These are phyloP conservation scores for Huntiella omanensis DNA, from an alignment of 2,329 filamentous ascomycete species.

Conservation along the genomic window DNA sequence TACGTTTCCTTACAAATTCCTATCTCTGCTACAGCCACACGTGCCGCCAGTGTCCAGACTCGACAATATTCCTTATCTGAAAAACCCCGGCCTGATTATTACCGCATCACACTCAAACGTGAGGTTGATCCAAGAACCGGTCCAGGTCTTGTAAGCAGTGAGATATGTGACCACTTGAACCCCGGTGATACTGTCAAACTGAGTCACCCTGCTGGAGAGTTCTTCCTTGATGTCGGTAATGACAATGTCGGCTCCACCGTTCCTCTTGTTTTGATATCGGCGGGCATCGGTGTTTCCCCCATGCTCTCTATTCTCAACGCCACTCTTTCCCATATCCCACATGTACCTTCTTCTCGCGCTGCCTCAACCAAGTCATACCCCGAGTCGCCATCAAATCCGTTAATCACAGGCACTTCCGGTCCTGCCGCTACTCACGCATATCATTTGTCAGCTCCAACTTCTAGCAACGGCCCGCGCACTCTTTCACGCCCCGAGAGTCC, in stretches of 20 bases:
- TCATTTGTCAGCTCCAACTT: neutral
- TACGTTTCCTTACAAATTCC: slow-evolving; percentile 49
- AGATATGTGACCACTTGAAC: slow-evolving; percentile 28
- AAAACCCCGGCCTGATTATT: slow-evolving; percentile 30
- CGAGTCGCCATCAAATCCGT: neutral
- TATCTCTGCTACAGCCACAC: slow-evolving; percentile 31
- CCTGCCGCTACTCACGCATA: neutral
- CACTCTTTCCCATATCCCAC: slow-evolving; percentile 17
- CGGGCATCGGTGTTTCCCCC: slow-evolving; percentile 50
- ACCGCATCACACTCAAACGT: slow-evolving; percentile 58
- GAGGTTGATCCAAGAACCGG: slow-evolving; percentile 27
- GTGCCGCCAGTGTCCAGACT: slow-evolving; percentile 41
- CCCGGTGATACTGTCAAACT: slow-evolving; percentile 35
- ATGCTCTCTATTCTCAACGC: slow-evolving; percentile 46
- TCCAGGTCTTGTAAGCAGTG: slow-evolving; percentile 32
- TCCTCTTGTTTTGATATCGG: slow-evolving; percentile 47
- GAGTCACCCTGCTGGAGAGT: slow-evolving; percentile 38
- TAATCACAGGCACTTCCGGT: neutral
- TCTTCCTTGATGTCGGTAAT: slow-evolving; percentile 35
- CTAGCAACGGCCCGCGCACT: neutral
- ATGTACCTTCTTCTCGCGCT: neutral
- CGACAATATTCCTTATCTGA: slow-evolving; percentile 61
- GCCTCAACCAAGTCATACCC: neutral
- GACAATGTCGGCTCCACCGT: slow-evolving; percentile 20
- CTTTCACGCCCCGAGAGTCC: neutral